Evolutionary conservation across 2,329 filamentous ascomycete genomes (phyloP).

Genomic region (Periconia sp.): DNA sequence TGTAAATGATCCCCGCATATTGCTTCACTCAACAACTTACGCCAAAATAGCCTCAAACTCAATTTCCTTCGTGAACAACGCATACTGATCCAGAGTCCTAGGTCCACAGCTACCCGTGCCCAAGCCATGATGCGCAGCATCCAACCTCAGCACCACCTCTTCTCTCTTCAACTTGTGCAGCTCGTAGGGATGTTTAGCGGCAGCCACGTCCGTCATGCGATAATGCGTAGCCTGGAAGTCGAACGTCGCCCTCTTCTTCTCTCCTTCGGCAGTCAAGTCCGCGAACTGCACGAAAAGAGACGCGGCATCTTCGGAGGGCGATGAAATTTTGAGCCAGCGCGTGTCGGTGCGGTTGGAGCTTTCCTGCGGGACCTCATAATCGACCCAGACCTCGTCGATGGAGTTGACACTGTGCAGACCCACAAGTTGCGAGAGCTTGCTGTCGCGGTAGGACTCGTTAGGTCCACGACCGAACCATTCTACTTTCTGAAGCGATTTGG

Average conservation of each 20-base stretch:
- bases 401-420: slow-evolving; percentile 49
- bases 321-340: slow-evolving; percentile 53
- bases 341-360: slow-evolving; percentile 65
- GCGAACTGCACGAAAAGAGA: slow-evolving; percentile 31
- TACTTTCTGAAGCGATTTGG: slow-evolving; percentile 39
- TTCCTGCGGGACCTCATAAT: slow-evolving; percentile 70
- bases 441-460: slow-evolving; percentile 68
- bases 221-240: slow-evolving; percentile 61
- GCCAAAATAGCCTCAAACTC: slow-evolving; percentile 38
- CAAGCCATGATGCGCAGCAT: slow-evolving; percentile 64
- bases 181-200: slow-evolving; percentile 66
- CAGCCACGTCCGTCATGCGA: slow-evolving; percentile 55
- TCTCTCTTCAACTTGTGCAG: slow-evolving; percentile 56
- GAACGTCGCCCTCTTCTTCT: slow-evolving; percentile 20
- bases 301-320: slow-evolving; percentile 9
- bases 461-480: slow-evolving; percentile 67
- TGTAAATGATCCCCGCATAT: too few species aligned
- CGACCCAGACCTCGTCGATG: slow-evolving; percentile 56
- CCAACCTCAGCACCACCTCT: slow-evolving; percentile 60
- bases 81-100: slow-evolving; percentile 47
- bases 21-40: too few species aligned
- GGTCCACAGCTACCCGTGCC: slow-evolving; percentile 66
- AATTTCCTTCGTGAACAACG: slow-evolving; percentile 39
- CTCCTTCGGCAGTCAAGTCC: slow-evolving; percentile 6
- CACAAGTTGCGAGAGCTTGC: slow-evolving; percentile 60